These are phyloP conservation scores for Stemphylium vesicarium DNA, from an alignment of 2,329 filamentous ascomycete species.

Conservation along the genomic window DNA sequence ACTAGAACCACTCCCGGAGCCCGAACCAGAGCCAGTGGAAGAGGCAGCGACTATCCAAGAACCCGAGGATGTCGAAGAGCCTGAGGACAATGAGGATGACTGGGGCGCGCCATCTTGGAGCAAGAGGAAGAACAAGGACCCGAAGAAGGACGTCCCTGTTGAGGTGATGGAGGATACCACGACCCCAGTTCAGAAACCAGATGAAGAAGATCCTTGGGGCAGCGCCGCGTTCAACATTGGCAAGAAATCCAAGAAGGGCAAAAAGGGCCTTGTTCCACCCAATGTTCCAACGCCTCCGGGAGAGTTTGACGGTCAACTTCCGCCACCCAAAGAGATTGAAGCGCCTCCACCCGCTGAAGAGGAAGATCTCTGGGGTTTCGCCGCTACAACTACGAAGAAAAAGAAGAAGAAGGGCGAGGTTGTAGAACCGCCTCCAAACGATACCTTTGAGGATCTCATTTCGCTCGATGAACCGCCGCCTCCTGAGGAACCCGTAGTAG, in stretches of 20 bases:
- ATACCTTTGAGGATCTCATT: constrained; percentile 43
- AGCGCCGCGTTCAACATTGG: constrained; percentile 49
- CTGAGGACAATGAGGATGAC: constrained; percentile 60
- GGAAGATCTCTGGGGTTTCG: constrained; percentile 40
- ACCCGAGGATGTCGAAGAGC: constrained; percentile 59
- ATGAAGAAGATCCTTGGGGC: constrained; percentile 50
- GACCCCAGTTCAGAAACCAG: constrained; percentile 52
- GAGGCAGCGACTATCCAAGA: constrained; percentile 44
- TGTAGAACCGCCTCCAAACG: constrained; percentile 26
- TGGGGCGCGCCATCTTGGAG: constrained; percentile 64
- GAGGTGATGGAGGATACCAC: constrained; percentile 51
- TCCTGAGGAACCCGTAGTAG: constrained; percentile 14
- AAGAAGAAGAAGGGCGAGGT: constrained; percentile 45
- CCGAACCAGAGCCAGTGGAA: constrained; percentile 37
- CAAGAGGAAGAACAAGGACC: constrained; percentile 53
- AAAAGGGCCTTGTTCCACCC: constrained; percentile 59
- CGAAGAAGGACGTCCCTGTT: constrained; percentile 49
- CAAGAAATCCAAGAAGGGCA: constrained; percentile 63
- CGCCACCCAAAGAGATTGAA: constrained; percentile 62
- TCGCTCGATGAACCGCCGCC: constrained; percentile 38
- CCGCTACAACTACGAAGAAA: constrained; percentile 36
- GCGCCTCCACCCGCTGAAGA: constrained; percentile 45
- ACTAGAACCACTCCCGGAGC: constrained; percentile 40
- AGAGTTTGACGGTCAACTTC: constrained; percentile 44
- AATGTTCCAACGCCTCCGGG: constrained; percentile 58